Conservation (phyloP, 2,329 filamentous ascomycete genomes). For the Zarea fungicola region DNA sequence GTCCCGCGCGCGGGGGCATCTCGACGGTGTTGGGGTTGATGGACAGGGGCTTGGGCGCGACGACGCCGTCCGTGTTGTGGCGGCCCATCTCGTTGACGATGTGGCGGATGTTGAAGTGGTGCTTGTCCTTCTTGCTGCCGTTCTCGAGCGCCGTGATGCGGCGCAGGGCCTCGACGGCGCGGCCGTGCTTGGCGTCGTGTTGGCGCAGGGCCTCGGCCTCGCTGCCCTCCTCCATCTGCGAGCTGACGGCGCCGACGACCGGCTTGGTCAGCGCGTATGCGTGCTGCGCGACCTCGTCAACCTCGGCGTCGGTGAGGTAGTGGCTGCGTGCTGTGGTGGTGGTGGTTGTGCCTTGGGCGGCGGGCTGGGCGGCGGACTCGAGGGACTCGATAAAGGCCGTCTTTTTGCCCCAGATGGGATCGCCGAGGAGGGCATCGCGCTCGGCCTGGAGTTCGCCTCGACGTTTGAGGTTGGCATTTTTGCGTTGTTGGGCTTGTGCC, state of each 20-base stretch:
- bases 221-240: constrained; percentile 35
- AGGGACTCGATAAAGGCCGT: constrained; percentile 85
- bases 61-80: constrained; percentile 72
- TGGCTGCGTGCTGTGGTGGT: constrained; percentile 62
- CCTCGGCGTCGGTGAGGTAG: constrained; percentile 62
- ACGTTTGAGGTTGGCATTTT: constrained; percentile 73
- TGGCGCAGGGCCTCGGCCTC: constrained; percentile 31
- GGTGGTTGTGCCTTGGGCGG: neutral
- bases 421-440: constrained; percentile 61
- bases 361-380: constrained; percentile 53
- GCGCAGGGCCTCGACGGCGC: constrained; percentile 68
- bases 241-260: constrained; percentile 30
- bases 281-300: constrained; percentile 60
- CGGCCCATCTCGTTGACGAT: constrained; percentile 86
- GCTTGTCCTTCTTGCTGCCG: constrained; percentile 70
- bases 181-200: constrained; percentile 55
- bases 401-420: constrained; percentile 70
- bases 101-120: constrained; percentile 75
- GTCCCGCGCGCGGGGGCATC: constrained; percentile 61
- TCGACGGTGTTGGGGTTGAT: constrained; percentile 35
- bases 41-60: constrained; percentile 57
- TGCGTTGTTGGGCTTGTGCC: constrained; percentile 76
- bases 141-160: constrained; percentile 77
- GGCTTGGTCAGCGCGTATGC: constrained; percentile 66
- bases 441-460: constrained; percentile 63